Evolutionary conservation across 2,329 filamentous ascomycete genomes (phyloP).

Genomic region (Chalara sp.): DNA sequence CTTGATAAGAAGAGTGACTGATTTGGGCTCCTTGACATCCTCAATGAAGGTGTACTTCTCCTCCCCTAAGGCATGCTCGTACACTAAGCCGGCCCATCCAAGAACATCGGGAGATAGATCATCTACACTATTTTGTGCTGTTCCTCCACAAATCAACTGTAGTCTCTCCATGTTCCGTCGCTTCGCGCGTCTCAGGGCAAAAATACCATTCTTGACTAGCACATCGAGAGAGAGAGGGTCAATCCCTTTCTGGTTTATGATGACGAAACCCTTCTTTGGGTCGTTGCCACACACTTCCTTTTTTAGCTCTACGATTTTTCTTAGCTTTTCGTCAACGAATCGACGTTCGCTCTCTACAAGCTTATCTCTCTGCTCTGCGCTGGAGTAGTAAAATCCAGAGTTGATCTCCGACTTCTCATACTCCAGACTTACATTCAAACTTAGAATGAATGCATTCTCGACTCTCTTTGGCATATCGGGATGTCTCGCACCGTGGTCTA

Average conservation of each 20-base stretch:
- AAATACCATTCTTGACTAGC: slow-evolving; percentile 94
- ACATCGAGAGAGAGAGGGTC: slow-evolving; percentile 94
- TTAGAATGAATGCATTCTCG: slow-evolving; percentile 92
- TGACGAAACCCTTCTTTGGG: slow-evolving; percentile 89
- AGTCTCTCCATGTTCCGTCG: slow-evolving; percentile 98
- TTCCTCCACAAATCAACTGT: slow-evolving; percentile 87
- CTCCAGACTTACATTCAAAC: slow-evolving; percentile 91
- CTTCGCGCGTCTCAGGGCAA: slow-evolving; percentile 91
- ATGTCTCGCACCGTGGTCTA: slow-evolving; percentile 93
- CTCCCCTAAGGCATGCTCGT: slow-evolving; percentile 95
- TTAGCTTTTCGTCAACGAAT: slow-evolving; percentile 92
- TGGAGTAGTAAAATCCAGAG: slow-evolving; percentile 97
- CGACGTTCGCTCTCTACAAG: slow-evolving; percentile 94
- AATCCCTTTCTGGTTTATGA: slow-evolving; percentile 99
- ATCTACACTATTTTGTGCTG: slow-evolving; percentile 92
- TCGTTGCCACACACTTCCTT: slow-evolving; percentile 94
- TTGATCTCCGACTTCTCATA: slow-evolving; percentile 99
- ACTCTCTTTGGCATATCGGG: slow-evolving; percentile 97
- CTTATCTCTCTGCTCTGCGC: slow-evolving; percentile 93
- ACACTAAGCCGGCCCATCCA: slow-evolving; percentile 93
- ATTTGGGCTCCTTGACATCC: slow-evolving; percentile 98
- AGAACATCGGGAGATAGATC: slow-evolving; percentile 82
- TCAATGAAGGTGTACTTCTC: slow-evolving; percentile 99
- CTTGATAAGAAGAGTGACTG: slow-evolving; percentile 95
- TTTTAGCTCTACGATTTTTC: slow-evolving; percentile 97